These are phyloP conservation scores for Pestalotiopsis sp. DNA, from an alignment of 2,329 filamentous ascomycete genomes.

Conservation along the genomic window DNA sequence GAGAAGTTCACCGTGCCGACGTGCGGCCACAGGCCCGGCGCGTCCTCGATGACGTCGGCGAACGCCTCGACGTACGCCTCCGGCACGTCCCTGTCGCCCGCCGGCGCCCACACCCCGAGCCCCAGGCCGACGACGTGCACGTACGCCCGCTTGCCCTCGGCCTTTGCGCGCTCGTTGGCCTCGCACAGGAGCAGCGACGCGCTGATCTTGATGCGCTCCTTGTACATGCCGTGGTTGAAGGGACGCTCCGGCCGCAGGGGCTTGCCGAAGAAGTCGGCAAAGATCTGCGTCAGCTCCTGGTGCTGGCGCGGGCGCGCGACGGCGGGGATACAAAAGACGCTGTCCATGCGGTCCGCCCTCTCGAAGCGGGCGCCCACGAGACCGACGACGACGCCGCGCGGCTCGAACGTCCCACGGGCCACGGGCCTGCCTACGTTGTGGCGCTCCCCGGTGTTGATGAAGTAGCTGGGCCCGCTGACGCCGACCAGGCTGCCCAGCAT, in stretches of 20 bases:
- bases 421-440: constrained; percentile 17
- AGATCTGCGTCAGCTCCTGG: constrained; percentile 20
- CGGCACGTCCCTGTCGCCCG: constrained; percentile 14
- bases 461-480: constrained; percentile 29
- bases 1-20: constrained; percentile 27
- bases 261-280: constrained; percentile 23
- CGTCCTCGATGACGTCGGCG: constrained; percentile 13
- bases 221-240: constrained; percentile 26
- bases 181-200: constrained; percentile 30
- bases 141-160: constrained; percentile 22
- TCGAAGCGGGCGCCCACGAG: constrained; percentile 34
- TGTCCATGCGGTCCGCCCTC: constrained; percentile 29
- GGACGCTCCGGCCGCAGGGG: background rate
- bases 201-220: constrained; percentile 25
- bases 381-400: constrained; percentile 30
- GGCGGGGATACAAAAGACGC: constrained; percentile 14
- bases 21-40: constrained; percentile 13
- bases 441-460: constrained; percentile 30
- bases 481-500: constrained; percentile 32
- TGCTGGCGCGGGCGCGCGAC: constrained; percentile 16
- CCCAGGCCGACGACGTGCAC: constrained; percentile 33
- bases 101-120: constrained; percentile 27
- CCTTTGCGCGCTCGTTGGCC: constrained; percentile 24
- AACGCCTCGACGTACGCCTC: constrained; percentile 23
- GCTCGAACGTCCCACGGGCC: background rate